These are phyloP conservation scores for Neonothopanus nambi DNA, from an alignment of 1,284 basidiomycete genomes.

Conservation along the genomic window DNA sequence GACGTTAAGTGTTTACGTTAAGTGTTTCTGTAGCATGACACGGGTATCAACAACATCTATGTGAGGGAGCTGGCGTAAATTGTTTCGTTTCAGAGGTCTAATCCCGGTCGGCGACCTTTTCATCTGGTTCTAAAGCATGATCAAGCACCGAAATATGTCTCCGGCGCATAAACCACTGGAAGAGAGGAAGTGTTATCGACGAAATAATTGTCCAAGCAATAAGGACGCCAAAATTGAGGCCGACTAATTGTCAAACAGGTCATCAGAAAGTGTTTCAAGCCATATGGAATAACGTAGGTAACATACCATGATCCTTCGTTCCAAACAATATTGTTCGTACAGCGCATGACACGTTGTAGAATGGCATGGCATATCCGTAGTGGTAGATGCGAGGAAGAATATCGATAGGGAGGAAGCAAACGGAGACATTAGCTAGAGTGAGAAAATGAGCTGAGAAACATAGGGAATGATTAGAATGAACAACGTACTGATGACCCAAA, in stretches of 20 bases:
- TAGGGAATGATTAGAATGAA: conserved; percentile 19
- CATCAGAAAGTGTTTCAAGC: background rate
- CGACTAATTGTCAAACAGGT: conserved; percentile 39
- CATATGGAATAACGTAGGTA: background rate
- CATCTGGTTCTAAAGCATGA: conserved; percentile 8
- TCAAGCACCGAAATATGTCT: conserved; percentile 22
- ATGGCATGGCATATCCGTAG: conserved; percentile 70
- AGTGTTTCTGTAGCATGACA: no score
- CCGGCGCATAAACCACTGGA: conserved; percentile 41
- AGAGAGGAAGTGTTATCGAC: conserved; percentile 47
- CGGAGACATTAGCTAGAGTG: conserved; percentile 63
- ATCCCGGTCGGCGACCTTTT: conserved; percentile 13
- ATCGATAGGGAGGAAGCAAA: conserved; percentile 63
- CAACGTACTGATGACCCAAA: conserved; percentile 65
- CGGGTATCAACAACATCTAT: no score
- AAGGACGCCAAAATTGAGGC: conserved; percentile 61
- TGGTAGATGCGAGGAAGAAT: conserved; percentile 66
- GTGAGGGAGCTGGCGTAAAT: no score
- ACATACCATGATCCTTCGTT: conserved; percentile 60
- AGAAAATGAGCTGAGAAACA: background rate
- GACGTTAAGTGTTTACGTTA: no score
- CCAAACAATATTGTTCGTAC: conserved; percentile 69
- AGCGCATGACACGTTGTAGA: conserved; percentile 66
- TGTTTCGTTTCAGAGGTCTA: no score
- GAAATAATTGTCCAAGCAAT: conserved; percentile 56